These are phyloP conservation scores for Saccharomycopsis olivae DNA, from an alignment of 805 yeast genomes.

Conservation along the genomic window DNA sequence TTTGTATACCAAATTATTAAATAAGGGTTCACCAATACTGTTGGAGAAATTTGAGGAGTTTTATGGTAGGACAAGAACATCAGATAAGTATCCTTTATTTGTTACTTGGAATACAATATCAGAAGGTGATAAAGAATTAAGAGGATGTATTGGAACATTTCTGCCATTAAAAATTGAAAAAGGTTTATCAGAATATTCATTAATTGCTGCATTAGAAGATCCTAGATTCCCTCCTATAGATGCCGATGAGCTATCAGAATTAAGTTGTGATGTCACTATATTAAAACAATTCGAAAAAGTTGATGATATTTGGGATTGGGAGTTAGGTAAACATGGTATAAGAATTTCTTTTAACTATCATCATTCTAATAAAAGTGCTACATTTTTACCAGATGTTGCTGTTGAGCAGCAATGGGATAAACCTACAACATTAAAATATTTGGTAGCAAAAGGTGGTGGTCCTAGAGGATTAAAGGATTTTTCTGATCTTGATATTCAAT, in stretches of 20 bases:
- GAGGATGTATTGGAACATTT: constrained; percentile 96
- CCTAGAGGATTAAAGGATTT: constrained; percentile 5
- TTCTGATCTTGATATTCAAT: constrained; percentile 7
- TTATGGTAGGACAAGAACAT: no score
- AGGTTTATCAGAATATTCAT: constrained; percentile 55
- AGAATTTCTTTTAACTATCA: constrained; percentile 38
- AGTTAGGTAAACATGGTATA: constrained; percentile 74
- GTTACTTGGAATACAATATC: constrained; percentile 68
- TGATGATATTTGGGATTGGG: constrained; percentile 58
- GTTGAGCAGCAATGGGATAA: constrained; percentile 77
- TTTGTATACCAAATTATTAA: constrained; percentile 24
- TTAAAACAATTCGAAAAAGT: constrained; percentile 47
- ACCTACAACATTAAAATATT: constrained; percentile 54
- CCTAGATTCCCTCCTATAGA: constrained; percentile 62
- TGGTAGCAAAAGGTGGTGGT: constrained; percentile 65
- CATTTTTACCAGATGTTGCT: constrained; percentile 88
- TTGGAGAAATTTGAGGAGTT: no score
- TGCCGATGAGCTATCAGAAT: constrained; percentile 38
- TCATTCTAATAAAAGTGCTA: constrained; percentile 46
- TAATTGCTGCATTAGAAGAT: constrained; percentile 69
- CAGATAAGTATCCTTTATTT: constrained; percentile 58
- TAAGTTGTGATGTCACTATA: constrained; percentile 48
- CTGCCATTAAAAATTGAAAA: constrained; percentile 36
- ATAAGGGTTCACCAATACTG: no score
- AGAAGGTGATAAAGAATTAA: constrained; percentile 28